Evolutionary conservation across 306 rosid species (phyloP).

Genomic region (Quercus wislizeni): DNA sequence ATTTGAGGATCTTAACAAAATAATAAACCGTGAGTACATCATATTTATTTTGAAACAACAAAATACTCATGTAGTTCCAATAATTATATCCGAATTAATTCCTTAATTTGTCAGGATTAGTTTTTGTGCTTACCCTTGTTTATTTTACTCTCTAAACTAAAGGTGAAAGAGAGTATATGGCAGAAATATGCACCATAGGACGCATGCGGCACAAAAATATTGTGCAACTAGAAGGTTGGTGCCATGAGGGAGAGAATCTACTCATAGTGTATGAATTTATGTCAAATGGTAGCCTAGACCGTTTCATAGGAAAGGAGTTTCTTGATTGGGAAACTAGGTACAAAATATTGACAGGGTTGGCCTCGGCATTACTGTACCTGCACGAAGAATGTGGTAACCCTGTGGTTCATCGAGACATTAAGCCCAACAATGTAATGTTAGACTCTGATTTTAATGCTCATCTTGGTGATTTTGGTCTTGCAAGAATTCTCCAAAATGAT

Average conservation of each 20-base stretch:
- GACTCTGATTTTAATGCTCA: constrained; percentile 39
- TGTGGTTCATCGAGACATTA: constrained; percentile 54
- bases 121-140: background rate
- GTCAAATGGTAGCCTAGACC: constrained; percentile 61
- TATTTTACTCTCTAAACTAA: background rate
- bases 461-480: constrained; percentile 61
- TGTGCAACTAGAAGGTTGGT: constrained; percentile 60
- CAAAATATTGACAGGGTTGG: constrained; percentile 47
- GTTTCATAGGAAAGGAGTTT: constrained; percentile 34
- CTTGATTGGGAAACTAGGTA: constrained; percentile 55
- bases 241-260: constrained; percentile 36
- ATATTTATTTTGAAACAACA: background rate
- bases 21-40: background rate
- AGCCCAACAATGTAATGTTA: constrained; percentile 53
- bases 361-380: constrained; percentile 54
- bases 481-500: constrained; percentile 43
- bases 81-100: too few relatives aligned
- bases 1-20: too few relatives aligned
- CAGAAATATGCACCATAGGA: constrained; percentile 62
- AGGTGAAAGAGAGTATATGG: constrained; percentile 66
- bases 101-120: background rate
- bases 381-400: constrained; percentile 60
- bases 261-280: constrained; percentile 53
- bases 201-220: constrained; percentile 56
- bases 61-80: too few relatives aligned